phyloP scores from a whole-genome alignment of 139 green algal genomes.

The Gonium pectorale region DNA sequence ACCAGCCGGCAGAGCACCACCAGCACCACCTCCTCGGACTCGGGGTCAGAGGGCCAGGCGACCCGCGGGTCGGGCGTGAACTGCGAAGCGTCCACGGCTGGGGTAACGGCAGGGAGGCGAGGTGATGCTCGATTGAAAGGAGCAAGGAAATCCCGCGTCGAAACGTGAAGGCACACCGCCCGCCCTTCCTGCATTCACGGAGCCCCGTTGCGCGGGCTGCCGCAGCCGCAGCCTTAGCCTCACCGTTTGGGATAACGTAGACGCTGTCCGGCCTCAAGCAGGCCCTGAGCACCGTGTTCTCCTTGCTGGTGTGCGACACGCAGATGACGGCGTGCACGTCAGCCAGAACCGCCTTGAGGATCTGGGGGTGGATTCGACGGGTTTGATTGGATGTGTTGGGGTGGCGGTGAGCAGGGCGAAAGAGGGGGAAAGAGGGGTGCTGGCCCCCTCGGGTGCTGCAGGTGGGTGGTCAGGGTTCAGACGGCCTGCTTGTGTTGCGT shows the following conservation, averaged over 20 bases:
- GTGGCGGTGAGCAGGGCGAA: too few relatives aligned
- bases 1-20: constrained; percentile 91
- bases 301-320: constrained; percentile 95
- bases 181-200: neutral
- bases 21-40: constrained; percentile 48
- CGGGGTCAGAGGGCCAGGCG: constrained; percentile 14
- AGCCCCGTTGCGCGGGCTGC: neutral
- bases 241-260: constrained; percentile 97
- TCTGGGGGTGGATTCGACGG: too few relatives aligned
- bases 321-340: constrained; percentile 90
- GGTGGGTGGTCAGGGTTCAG: too few relatives aligned
- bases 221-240: neutral
- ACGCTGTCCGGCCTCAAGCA: constrained; percentile 87
- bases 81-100: constrained; percentile 86
- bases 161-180: neutral
- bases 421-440: too few relatives aligned
- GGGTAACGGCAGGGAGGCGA: neutral
- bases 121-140: neutral
- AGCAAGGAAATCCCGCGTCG: neutral
- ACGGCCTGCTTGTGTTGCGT: too few relatives aligned
- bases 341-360: constrained; percentile 83
- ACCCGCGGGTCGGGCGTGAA: constrained; percentile 73
- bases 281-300: constrained; percentile 96
- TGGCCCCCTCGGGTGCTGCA: too few relatives aligned
- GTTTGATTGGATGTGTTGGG: too few relatives aligned